Conservation (phyloP, 495 filamentous ascomycete species). For the Penicillium roqueforti region DNA sequence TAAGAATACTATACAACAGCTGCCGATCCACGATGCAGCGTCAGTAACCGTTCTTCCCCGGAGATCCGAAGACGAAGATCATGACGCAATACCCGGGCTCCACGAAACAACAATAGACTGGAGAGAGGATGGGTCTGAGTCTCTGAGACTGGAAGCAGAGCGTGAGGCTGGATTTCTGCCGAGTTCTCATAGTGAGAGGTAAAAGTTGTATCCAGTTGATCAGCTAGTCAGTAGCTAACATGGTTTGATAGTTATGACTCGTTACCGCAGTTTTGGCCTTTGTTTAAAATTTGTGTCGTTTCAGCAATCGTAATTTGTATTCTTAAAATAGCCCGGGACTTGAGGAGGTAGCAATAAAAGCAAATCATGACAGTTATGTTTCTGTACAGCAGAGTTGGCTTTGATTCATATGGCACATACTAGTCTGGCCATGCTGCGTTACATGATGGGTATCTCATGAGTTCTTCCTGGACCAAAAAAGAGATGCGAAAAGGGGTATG, state of each 20-base stretch:
- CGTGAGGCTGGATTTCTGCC: constrained; percentile 5
- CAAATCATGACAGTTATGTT: not conserved
- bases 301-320: constrained; percentile 4
- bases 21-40: not conserved
- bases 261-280: not conserved
- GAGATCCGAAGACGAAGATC: not conserved
- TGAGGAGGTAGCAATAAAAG: not conserved
- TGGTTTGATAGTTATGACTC: not conserved
- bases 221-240: not conserved
- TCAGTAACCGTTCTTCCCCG: too few species aligned
- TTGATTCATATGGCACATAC: constrained; percentile 24
- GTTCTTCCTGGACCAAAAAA: not conserved
- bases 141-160: not conserved
- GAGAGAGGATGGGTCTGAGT: not conserved
- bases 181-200: not conserved
- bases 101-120: not conserved
- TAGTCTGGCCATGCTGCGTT: constrained; percentile 27
- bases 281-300: not conserved
- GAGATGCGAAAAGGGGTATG: not conserved
- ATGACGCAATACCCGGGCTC: not conserved
- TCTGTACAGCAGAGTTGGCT: not conserved
- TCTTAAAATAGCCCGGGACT: not conserved
- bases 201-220: not conserved
- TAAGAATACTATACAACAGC: too few species aligned
- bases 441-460: not conserved